Percentiles rank a stretch among this genome's conserved stretches.
These are phyloP conservation scores for Wickerhamomyces canadensis DNA, from an alignment of 805 yeast genomes.

Conservation along the genomic window DNA sequence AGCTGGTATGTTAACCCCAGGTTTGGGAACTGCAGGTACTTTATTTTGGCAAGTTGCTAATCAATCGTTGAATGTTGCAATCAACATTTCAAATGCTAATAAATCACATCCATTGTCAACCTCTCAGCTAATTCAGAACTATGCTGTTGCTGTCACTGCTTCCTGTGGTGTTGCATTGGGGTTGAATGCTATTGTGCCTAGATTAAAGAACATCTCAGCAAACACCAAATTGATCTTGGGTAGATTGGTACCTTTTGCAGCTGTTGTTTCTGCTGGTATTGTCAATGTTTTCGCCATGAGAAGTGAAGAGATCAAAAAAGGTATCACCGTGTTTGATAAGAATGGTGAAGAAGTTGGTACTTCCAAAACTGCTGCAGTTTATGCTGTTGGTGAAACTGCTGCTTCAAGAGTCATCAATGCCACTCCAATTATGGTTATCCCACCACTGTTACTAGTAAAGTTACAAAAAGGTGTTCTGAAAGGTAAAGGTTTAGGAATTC, in stretches of 20 bases:
- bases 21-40: constrained; percentile 84
- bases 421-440: constrained; percentile 95
- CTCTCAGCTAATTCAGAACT: constrained; percentile 69
- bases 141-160: constrained; percentile 85
- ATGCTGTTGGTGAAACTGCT: constrained; percentile 97
- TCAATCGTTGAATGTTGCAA: constrained; percentile 94
- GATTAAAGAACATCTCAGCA: constrained; percentile 64
- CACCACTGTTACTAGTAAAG: constrained; percentile 78
- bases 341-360: constrained; percentile 64
- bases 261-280: constrained; percentile 95
- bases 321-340: constrained; percentile 65
- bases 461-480: constrained; percentile 67
- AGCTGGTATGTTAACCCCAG: constrained; percentile 96
- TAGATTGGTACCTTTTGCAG: constrained; percentile 95
- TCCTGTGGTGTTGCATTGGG: constrained; percentile 96
- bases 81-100: constrained; percentile 93
- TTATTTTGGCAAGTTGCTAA: constrained; percentile 97
- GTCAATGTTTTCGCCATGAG: constrained; percentile 97
- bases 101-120: constrained; percentile 89
- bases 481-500: constrained; percentile 60
- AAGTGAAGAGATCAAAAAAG: constrained; percentile 85
- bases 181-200: constrained; percentile 85
- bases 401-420: constrained; percentile 92
- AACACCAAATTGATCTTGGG: constrained; percentile 66
- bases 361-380: constrained; percentile 80